A percentile compares a stretch with the other conserved stretches of the same genome.
These are phyloP conservation scores for Physcomitrellopsis africana DNA, from an alignment of 225 moss, liverwort and hornwort species.

Conservation along the genomic window DNA sequence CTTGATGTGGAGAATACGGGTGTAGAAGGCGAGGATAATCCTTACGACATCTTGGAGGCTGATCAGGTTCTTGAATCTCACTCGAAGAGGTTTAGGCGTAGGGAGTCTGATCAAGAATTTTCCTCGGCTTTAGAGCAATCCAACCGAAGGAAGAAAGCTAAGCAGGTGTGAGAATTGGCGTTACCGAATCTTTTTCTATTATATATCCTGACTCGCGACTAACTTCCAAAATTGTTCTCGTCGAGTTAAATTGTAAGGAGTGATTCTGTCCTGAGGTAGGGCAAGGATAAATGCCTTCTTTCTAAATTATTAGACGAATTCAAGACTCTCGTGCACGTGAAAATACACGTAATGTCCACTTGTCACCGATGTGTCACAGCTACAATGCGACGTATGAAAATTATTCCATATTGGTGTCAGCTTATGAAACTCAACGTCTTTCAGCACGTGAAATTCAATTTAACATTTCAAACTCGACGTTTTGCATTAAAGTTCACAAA, in stretches of 20 bases:
- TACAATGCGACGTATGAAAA: too few relatives aligned
- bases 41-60: slow-evolving; percentile 39
- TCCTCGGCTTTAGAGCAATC: slow-evolving; percentile 13
- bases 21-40: slow-evolving; percentile 28
- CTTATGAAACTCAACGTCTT: too few relatives aligned
- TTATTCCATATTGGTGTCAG: too few relatives aligned
- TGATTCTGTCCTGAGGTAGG: background rate
- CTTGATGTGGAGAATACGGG: slow-evolving; percentile 30
- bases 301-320: background rate
- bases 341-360: background rate
- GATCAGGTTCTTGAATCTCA: slow-evolving; percentile 42
- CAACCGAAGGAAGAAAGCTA: slow-evolving; percentile 32
- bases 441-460: too few relatives aligned
- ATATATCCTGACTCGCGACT: background rate
- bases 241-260: slow-evolving; percentile 6
- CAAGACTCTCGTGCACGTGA: slow-evolving; percentile 4
- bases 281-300: background rate
- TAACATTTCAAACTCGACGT: too few relatives aligned
- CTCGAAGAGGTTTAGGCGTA: slow-evolving; percentile 35
- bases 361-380: too few relatives aligned
- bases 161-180: slow-evolving; percentile 34
- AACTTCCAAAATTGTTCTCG: background rate
- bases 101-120: slow-evolving; percentile 35
- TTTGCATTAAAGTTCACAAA: too few relatives aligned
- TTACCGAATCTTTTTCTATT: slow-evolving; percentile 33